Evolutionary conservation across 371 early-diverging fungal species (phyloP), one percentile per base, ranked within the genome.

Genomic region (Zychaea mexicana): DNA sequence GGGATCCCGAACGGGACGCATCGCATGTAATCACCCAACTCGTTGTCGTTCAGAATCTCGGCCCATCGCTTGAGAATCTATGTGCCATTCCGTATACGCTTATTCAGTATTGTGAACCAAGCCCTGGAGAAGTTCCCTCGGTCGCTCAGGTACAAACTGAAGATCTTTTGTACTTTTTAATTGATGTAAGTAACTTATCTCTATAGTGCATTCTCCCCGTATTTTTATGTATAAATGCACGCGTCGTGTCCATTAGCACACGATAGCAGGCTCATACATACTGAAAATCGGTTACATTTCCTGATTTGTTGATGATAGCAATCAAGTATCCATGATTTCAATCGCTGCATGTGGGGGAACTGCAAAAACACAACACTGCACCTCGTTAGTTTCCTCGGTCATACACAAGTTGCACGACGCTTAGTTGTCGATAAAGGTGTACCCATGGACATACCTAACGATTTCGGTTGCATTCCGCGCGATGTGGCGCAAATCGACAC

Each of bases 71-170:
- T 19, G 64, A 68, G 13, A 46, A 54, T 27, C 21, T 68, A 15
- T 57, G 61, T 39, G 68, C 68, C 15, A 32, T 68, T n/a, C 64
- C 60, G 33, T 68, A 68, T 47, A 60, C 54, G 12, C 56, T 68
- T 13, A 39, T 64, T 10, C 64, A 64, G 32, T 64, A 68, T 27
- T 47, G 21, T 56, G 63, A 64, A 53, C 46, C 66, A 15, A 24
- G 15, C 21, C 47, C 59, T 27, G 60, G 28, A 30, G 64, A 60
- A n/a, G 33, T 31, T 19, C 32, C 52, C 5, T 55, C 62, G 3
- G 38, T 27, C 36, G 67, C 62, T 15, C 67, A 66, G 49, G 45
- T 46, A 27, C 61, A 66, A 49, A 66, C 61, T 21, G 52, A 30
- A 24, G 26, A 46, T 28, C 59, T 67, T 13, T 45, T 67, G 24